These are phyloP conservation scores for Penicillium antarcticum DNA, from an alignment of 495 filamentous ascomycete species.

Conservation along the genomic window DNA sequence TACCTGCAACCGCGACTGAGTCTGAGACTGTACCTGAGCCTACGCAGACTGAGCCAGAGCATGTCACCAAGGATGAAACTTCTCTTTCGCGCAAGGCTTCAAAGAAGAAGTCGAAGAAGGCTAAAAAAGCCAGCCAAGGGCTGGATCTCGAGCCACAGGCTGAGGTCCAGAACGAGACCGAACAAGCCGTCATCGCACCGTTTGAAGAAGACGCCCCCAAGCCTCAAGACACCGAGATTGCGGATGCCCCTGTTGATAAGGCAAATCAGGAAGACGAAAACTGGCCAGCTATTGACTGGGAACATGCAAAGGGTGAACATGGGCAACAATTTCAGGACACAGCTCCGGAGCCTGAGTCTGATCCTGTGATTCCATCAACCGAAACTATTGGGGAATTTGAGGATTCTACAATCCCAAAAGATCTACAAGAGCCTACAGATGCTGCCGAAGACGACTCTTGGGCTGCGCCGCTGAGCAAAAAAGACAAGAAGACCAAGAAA, in stretches of 20 bases:
- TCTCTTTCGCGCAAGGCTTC: slow-evolving; percentile 26
- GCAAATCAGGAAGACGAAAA: slow-evolving; percentile 23
- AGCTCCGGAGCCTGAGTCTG: slow-evolving; percentile 21
- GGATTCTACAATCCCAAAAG: slow-evolving; percentile 28
- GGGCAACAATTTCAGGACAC: slow-evolving; percentile 23
- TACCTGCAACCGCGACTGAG: slow-evolving; percentile 7
- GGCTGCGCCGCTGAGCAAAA: slow-evolving; percentile 19
- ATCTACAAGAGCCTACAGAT: slow-evolving; percentile 18
- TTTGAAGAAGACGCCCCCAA: slow-evolving; percentile 5
- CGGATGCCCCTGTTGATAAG: slow-evolving; percentile 2
- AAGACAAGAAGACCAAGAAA: slow-evolving; percentile 30
- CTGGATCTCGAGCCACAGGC: neutral
- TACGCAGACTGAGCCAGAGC: neutral
- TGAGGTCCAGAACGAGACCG: neutral
- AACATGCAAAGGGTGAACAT: slow-evolving; percentile 25
- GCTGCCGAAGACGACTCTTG: slow-evolving; percentile 9
- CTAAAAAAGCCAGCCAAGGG: slow-evolving; percentile 16
- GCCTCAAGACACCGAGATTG: slow-evolving; percentile 13
- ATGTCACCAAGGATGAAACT: slow-evolving; percentile 1
- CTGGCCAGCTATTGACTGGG: slow-evolving; percentile 41
- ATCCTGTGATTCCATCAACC: slow-evolving; percentile 22
- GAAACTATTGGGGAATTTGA: slow-evolving; percentile 35
- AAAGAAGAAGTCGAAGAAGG: slow-evolving; percentile 23
- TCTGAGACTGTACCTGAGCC: neutral
- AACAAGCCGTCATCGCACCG: neutral